A percentile compares a stretch with the other conserved stretches of the same genome.
Evolutionary conservation across 257 asterid genomes (phyloP).

Genomic region (Vinca minor): DNA sequence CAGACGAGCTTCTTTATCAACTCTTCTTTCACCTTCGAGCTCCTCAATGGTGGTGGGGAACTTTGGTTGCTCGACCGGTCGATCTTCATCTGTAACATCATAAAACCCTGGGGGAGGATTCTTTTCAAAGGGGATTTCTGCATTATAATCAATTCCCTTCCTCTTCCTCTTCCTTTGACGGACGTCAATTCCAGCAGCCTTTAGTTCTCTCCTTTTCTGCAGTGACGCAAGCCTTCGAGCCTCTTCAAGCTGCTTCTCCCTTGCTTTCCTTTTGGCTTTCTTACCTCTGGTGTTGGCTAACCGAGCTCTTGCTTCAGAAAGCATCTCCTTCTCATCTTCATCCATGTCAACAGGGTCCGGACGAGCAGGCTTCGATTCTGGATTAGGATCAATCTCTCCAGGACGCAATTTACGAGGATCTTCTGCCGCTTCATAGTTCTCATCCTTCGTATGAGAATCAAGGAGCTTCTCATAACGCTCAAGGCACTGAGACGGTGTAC

Average conservation of each 20-base stretch:
- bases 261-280: conserved; percentile 93
- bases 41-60: conserved; percentile 96
- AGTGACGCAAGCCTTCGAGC: conserved; percentile 97
- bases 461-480: conserved; percentile 95
- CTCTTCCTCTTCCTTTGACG: conserved; percentile 86
- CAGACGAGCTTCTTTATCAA: conserved; percentile 76
- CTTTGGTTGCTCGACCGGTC: conserved; percentile 60
- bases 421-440: conserved; percentile 86
- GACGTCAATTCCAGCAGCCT: conserved; percentile 82
- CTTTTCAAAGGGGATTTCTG: conserved; percentile 95
- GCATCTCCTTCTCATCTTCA: conserved; percentile 99
- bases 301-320: conserved; percentile 94
- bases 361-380: conserved; percentile 97
- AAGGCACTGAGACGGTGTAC: conserved; percentile 95
- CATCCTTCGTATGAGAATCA: conserved; percentile 98
- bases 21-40: conserved; percentile 97
- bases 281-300: conserved; percentile 96
- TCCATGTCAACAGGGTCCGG: conserved; percentile 99
- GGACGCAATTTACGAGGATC: conserved; percentile 95
- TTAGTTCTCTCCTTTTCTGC: conserved; percentile 95
- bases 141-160: conserved; percentile 88
- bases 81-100: conserved; percentile 76
- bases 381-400: conserved; percentile 98
- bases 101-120: conserved; percentile 97
- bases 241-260: conserved; percentile 98